phyloP scores from a whole-genome alignment of 1,284 basidiomycete species.

The Ceratobasidium sp. region DNA sequence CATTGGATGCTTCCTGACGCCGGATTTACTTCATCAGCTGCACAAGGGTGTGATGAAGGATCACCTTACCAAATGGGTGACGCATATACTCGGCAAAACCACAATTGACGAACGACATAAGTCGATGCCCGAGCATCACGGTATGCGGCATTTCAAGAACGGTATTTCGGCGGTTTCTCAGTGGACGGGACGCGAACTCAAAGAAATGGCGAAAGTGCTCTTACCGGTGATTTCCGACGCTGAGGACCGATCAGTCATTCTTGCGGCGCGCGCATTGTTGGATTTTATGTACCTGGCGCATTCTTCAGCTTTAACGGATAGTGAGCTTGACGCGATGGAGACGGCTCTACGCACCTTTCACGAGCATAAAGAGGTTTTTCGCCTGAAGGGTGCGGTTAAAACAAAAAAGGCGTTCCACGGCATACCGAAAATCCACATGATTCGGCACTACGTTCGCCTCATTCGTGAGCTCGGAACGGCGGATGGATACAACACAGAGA shows the following conservation, averaged over 20 bases:
- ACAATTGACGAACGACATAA: conserved; percentile 58
- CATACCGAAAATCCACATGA: conserved; percentile 61
- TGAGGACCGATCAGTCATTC: too few species aligned
- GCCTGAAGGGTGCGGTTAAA: too few species aligned
- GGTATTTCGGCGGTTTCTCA: conserved; percentile 59
- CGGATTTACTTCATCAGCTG: conserved; percentile 62
- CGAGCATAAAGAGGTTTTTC: too few species aligned
- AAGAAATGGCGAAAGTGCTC: too few species aligned
- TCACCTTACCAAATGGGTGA: conserved; percentile 61
- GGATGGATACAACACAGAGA: conserved; percentile 47
- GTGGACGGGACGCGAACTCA: conserved; percentile 57
- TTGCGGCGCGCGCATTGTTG: too few species aligned
- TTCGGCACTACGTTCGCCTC: conserved; percentile 48
- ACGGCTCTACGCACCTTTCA: too few species aligned
- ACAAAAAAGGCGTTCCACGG: too few species aligned
- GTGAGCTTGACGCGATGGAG: too few species aligned
- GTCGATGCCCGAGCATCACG: conserved; percentile 57
- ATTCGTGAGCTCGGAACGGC: conserved; percentile 44
- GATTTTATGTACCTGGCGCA: too few species aligned
- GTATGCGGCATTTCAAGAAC: conserved; percentile 60
- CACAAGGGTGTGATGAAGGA: conserved; percentile 62
- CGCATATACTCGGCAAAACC: too few species aligned
- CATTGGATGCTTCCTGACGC: conserved; percentile 52
- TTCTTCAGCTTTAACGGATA: too few species aligned
- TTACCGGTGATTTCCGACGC: conserved; percentile 50